Percentiles rank a stretch among this genome's conserved stretches.
Conservation (phyloP, 768 basidiomycete genomes). For the Lentinula guzmanii region DNA sequence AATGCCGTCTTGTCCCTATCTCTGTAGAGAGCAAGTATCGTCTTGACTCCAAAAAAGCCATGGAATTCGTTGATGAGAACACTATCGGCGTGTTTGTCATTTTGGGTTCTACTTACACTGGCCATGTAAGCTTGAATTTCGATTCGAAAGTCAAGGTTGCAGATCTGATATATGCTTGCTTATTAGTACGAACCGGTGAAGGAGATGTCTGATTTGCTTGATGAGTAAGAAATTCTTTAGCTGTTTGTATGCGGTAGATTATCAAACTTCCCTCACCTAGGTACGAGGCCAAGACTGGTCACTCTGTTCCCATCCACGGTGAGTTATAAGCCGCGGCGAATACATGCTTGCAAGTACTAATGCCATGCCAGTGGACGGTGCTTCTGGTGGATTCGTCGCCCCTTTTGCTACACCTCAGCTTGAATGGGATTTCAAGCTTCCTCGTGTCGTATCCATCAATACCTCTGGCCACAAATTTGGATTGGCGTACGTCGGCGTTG, state of each 20-base stretch:
- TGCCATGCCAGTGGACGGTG: slow-evolving; percentile 44
- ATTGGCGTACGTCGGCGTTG: slow-evolving; percentile 35
- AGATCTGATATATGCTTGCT: slow-evolving; percentile 45
- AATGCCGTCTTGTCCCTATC: slow-evolving; percentile 49
- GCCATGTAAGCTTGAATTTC: slow-evolving; percentile 37
- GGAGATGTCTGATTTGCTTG: slow-evolving; percentile 72
- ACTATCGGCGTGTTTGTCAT: slow-evolving; percentile 65
- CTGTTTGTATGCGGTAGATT: neutral
- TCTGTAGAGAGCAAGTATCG: slow-evolving; percentile 46
- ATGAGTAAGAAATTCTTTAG: slow-evolving; percentile 28
- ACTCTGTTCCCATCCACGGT: slow-evolving; percentile 65
- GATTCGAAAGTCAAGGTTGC: slow-evolving; percentile 22
- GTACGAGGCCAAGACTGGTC: slow-evolving; percentile 51
- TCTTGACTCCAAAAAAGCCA: slow-evolving; percentile 55
- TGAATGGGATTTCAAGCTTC: slow-evolving; percentile 58
- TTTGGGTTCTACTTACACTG: slow-evolving; percentile 54
- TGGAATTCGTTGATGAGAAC: slow-evolving; percentile 68
- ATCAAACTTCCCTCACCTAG: neutral
- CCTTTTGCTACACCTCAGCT: slow-evolving; percentile 56
- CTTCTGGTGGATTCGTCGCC: slow-evolving; percentile 63
- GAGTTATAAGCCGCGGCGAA: slow-evolving; percentile 36
- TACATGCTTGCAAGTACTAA: slow-evolving; percentile 33
- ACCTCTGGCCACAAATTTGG: slow-evolving; percentile 63
- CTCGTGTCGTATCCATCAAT: slow-evolving; percentile 59
- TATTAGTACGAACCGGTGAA: slow-evolving; percentile 75